Percentiles rank a stretch among this genome's conserved stretches.
Conservation (phyloP, 495 filamentous ascomycete genomes). For the Emericellopsis terricola region DNA sequence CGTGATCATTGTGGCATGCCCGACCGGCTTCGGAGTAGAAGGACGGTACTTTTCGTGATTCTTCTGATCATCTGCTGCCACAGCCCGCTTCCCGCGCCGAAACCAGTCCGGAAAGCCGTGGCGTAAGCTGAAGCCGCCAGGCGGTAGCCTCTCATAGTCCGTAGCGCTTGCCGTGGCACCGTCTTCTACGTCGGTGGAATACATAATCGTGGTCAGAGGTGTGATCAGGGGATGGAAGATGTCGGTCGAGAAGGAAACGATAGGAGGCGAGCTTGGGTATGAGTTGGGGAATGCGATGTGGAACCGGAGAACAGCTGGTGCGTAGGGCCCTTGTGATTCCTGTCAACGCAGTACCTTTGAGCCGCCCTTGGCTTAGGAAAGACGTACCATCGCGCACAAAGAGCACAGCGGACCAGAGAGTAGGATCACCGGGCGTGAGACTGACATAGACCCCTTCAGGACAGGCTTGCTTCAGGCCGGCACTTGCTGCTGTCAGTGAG, state of each 20-base stretch:
- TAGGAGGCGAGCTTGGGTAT: conserved; percentile 65
- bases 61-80: neutral
- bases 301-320: conserved; percentile 75
- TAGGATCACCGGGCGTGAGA: conserved; percentile 62
- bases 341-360: no score
- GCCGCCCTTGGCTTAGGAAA: neutral
- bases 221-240: conserved; percentile 90
- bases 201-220: conserved; percentile 77
- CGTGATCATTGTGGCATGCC: conserved; percentile 8
- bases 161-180: conserved; percentile 60
- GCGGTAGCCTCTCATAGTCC: conserved; percentile 64
- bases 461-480: conserved; percentile 61
- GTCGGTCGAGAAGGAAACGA: conserved; percentile 75
- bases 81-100: conserved; percentile 20
- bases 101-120: conserved; percentile 90
- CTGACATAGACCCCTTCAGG: conserved; percentile 75
- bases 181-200: conserved; percentile 53
- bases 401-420: conserved; percentile 72
- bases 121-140: conserved; percentile 71
- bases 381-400: conserved; percentile 77
- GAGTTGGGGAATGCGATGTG: conserved; percentile 67
- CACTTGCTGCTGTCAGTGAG: conserved; percentile 24
- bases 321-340: conserved; percentile 53
- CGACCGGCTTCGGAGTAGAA: conserved; percentile 3
- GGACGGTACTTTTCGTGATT: neutral